Evolutionary conservation across 306 rosid genomes (phyloP).

Genomic region (Rosa rugosa): DNA sequence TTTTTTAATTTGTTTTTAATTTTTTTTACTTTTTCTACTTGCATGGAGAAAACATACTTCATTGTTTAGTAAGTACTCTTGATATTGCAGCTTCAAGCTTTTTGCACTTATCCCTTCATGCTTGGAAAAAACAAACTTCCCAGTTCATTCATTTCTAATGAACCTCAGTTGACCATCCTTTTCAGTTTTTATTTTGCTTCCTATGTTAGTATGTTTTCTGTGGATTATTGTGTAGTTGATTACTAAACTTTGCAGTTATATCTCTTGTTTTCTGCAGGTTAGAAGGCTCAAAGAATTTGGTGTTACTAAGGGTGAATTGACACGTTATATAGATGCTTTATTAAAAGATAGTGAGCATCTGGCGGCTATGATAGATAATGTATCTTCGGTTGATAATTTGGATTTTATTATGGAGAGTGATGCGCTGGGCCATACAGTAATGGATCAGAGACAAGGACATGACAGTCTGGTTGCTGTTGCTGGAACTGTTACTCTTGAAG

Average conservation of each 20-base stretch:
- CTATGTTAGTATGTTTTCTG: not conserved
- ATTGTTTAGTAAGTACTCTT: not conserved
- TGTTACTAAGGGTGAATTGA: constrained; percentile 96
- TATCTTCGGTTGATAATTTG: constrained; percentile 98
- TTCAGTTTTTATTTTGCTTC: constrained; percentile 15
- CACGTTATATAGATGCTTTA: constrained; percentile 93
- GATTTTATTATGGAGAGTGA: constrained; percentile 99
- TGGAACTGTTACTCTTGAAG: constrained; percentile 90
- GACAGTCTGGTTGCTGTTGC: constrained; percentile 91
- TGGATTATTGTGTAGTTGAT: not conserved
- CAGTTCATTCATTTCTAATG: not conserved
- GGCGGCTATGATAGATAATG: constrained; percentile 98
- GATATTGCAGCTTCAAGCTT: not conserved
- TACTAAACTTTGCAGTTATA: not conserved
- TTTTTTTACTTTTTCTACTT: not conserved
- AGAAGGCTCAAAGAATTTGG: constrained; percentile 96
- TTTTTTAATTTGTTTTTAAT: not conserved
- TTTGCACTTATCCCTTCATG: not conserved
- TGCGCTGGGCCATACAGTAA: constrained; percentile 88
- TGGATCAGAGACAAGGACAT: constrained; percentile 99
- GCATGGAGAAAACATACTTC: not conserved
- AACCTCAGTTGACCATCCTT: constrained; percentile 8
- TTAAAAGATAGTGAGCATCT: constrained; percentile 96
- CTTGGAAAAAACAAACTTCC: not conserved
- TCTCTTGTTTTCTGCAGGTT: constrained; percentile 53